Evolutionary conservation across 495 filamentous ascomycete genomes (phyloP).

Genomic region (Penicillium simplicissimum): DNA sequence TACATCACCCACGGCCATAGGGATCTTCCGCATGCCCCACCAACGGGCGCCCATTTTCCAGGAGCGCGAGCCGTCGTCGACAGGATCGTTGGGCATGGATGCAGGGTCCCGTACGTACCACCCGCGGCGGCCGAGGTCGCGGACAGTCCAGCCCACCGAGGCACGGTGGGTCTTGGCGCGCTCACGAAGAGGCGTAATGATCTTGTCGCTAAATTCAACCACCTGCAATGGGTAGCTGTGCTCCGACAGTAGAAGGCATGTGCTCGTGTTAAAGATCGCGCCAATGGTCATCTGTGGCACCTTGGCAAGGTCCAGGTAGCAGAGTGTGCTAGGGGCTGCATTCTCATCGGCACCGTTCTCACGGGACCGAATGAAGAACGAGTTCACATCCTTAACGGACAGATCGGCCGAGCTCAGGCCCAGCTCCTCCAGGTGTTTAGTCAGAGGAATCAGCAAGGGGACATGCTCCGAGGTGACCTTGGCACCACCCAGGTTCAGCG

Average conservation of each 20-base stretch:
- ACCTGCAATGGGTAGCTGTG: slow-evolving; percentile 74
- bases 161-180: slow-evolving; percentile 50
- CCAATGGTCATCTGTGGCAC: slow-evolving; percentile 57
- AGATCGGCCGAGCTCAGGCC: slow-evolving; percentile 69
- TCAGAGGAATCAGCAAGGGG: slow-evolving; percentile 64
- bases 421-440: slow-evolving; percentile 80
- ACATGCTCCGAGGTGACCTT: slow-evolving; percentile 67
- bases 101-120: slow-evolving; percentile 65
- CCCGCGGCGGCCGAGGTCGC: slow-evolving; percentile 67
- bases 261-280: slow-evolving; percentile 58
- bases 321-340: slow-evolving; percentile 66
- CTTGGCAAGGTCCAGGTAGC: slow-evolving; percentile 74
- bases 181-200: slow-evolving; percentile 60
- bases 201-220: slow-evolving; percentile 73
- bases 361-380: slow-evolving; percentile 41
- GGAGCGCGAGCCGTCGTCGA: slow-evolving; percentile 54
- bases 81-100: slow-evolving; percentile 32
- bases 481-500: slow-evolving; percentile 75
- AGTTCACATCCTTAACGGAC: slow-evolving; percentile 62
- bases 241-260: slow-evolving; percentile 60
- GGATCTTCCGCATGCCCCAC: slow-evolving; percentile 88
- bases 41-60: slow-evolving; percentile 92
- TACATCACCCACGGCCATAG: slow-evolving; percentile 74
- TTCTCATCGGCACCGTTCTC: slow-evolving; percentile 29
- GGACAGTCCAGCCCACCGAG: slow-evolving; percentile 63